Evolutionary conservation across 2,329 filamentous ascomycete species (phyloP).

Genomic region (Davidsoniella virescens): DNA sequence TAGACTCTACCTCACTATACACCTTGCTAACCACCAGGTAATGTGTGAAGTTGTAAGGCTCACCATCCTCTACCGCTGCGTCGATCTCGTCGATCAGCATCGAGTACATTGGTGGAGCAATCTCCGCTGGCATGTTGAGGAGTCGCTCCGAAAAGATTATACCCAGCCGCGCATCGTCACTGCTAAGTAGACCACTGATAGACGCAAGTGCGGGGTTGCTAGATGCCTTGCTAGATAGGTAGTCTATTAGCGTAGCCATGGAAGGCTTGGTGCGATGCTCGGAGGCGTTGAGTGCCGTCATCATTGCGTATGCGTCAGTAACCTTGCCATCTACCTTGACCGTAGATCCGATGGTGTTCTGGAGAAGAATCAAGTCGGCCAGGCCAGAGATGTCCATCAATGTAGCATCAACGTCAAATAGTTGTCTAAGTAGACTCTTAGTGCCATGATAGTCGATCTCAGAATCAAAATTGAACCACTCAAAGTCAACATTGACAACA

Average conservation of each 20-base stretch:
- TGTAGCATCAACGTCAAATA: constrained; percentile 75
- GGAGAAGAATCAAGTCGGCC: constrained; percentile 70
- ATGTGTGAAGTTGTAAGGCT: constrained; percentile 85
- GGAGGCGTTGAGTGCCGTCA: constrained; percentile 71
- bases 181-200: constrained; percentile 21
- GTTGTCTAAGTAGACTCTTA: constrained; percentile 75
- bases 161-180: constrained; percentile 47
- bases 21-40: constrained; percentile 84
- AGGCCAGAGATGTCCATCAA: constrained; percentile 79
- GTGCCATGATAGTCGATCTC: constrained; percentile 88
- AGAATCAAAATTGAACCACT: constrained; percentile 92
- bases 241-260: constrained; percentile 53
- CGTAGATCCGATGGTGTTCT: constrained; percentile 78
- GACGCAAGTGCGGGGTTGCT: constrained; percentile 35
- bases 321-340: constrained; percentile 96
- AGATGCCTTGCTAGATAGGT: constrained; percentile 45
- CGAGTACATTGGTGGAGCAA: constrained; percentile 82
- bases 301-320: constrained; percentile 79
- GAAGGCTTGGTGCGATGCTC: constrained; percentile 62
- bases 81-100: constrained; percentile 88
- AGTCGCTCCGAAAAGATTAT: constrained; percentile 82
- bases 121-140: constrained; percentile 92
- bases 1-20: constrained; percentile 78
- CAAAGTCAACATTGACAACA: constrained; percentile 89
- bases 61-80: constrained; percentile 74